These are phyloP conservation scores for Oryza australiensis DNA, from an alignment of 176 grass and related monocot species.

Conservation along the genomic window DNA sequence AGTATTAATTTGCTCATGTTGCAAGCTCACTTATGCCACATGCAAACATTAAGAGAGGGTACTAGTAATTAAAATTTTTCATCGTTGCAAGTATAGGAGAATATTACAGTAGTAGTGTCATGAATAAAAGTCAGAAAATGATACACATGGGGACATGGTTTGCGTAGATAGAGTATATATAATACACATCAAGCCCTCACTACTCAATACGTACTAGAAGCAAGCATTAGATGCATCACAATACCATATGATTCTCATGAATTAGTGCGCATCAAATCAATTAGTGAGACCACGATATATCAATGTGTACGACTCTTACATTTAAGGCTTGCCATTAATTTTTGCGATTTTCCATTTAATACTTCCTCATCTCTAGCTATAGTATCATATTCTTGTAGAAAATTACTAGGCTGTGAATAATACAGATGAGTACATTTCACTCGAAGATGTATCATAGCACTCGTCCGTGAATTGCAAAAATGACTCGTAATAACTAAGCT, in stretches of 20 bases:
- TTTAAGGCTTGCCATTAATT: background rate
- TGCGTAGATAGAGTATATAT: background rate
- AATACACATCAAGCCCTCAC: background rate
- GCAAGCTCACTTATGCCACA: background rate
- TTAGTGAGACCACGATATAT: background rate
- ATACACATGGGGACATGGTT: background rate
- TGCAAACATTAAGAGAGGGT: background rate
- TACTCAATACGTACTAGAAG: background rate
- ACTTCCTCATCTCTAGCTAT: background rate
- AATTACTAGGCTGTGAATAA: background rate
- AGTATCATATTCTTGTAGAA: background rate
- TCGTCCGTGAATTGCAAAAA: background rate
- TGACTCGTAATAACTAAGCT: background rate
- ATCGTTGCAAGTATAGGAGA: background rate
- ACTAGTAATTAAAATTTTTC: background rate
- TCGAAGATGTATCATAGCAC: background rate
- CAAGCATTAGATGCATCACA: background rate
- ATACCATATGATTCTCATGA: conserved; percentile 1
- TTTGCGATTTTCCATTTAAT: background rate
- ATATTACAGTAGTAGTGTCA: background rate
- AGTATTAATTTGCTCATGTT: background rate
- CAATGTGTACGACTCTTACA: background rate
- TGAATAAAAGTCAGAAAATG: background rate
- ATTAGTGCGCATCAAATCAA: background rate
- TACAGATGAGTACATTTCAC: background rate